Percentiles rank a stretch among this genome's conserved stretches.
phyloP scores from a whole-genome alignment of 2,329 filamentous ascomycete species.

The Aspergillus sp. region DNA sequence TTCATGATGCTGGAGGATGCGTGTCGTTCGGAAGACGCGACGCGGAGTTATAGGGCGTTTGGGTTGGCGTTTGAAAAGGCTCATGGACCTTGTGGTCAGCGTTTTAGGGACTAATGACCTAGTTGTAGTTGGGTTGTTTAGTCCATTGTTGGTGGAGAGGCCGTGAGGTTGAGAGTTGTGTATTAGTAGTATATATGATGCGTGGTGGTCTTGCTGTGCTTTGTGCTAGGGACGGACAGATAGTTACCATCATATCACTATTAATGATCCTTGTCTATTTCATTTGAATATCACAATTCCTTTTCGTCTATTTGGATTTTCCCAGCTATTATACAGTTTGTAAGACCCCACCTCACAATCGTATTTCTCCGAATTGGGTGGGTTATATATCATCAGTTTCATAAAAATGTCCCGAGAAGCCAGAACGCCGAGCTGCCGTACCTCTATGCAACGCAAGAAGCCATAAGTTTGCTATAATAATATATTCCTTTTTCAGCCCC shows the following conservation, averaged over 20 bases:
- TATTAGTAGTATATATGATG: neutral
- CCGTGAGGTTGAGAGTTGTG: too few relatives aligned
- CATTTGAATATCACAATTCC: neutral
- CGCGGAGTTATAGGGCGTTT: constrained; percentile 35
- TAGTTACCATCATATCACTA: neutral
- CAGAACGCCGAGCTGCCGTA: neutral
- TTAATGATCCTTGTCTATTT: neutral
- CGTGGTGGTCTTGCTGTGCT: neutral
- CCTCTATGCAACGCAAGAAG: neutral
- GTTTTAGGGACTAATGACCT: constrained; percentile 11
- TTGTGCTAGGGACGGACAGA: neutral
- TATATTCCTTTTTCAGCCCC: too few relatives aligned
- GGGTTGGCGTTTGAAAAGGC: constrained; percentile 23
- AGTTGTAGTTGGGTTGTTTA: constrained; percentile 10
- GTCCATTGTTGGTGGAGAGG: neutral
- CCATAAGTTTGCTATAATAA: neutral
- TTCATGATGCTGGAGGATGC: constrained; percentile 37
- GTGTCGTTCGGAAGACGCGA: constrained; percentile 39
- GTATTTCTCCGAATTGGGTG: neutral
- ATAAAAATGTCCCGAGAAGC: neutral
- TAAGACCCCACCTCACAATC: neutral
- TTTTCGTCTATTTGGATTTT: neutral
- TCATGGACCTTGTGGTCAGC: constrained; percentile 21
- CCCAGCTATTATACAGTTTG: constrained; percentile 1
- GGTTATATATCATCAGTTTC: neutral